Base-by-base conservation (phyloP, 2,329 filamentous ascomycete genomes). In the Lithohypha guttulata region DNA sequence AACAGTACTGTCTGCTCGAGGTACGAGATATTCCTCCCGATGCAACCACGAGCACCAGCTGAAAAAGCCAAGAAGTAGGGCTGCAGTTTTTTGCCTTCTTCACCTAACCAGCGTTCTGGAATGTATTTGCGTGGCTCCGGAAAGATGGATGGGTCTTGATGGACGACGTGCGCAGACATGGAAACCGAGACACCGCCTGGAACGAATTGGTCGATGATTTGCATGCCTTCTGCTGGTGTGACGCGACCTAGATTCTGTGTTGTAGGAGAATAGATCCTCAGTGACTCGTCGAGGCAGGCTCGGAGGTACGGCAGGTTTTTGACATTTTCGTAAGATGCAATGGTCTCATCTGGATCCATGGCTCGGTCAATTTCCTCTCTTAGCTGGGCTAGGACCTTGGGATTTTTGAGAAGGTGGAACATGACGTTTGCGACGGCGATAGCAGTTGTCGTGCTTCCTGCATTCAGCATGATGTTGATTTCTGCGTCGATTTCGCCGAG, bases 361-460 rank as follows among this genome's bases (percentile, higher is more conserved):
- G 65, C 62, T 2, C 59, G 50, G 43, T 69, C 66, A 30, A 73
- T 34, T 48, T 73, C 70, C 6, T 60, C 55, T 4, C 32, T 18
- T 7, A 42, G 19, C 21, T 31, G 33, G 25, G 32, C 34, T 6
- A 37, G 32, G 26, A 37, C 47, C 51, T 2, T 46, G 27, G 0
- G 70, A 68, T 73, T 62, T 42, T 62, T 62, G 31, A 75, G 55
- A 2, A 77, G 59, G 46, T 66, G 62, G 50, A 66, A 70, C 52
- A 75, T 30, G 17, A 60, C 26, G 68, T 66, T 48, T 2, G 41
- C 26, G 27, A 48, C 32, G 8, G 46, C 46, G 34, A 48, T 48
- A 10, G 46, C 46, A 6, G 46, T 48, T 6, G 46, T 48, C 15
- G 43, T 44, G 30, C 41, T 44, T 3, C 46, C 46, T 9, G 46